Percentiles rank a stretch among this genome's conserved stretches.
Evolutionary conservation across 164 flowering plant genomes (phyloP).

Genomic region (Cinnamomum chago): DNA sequence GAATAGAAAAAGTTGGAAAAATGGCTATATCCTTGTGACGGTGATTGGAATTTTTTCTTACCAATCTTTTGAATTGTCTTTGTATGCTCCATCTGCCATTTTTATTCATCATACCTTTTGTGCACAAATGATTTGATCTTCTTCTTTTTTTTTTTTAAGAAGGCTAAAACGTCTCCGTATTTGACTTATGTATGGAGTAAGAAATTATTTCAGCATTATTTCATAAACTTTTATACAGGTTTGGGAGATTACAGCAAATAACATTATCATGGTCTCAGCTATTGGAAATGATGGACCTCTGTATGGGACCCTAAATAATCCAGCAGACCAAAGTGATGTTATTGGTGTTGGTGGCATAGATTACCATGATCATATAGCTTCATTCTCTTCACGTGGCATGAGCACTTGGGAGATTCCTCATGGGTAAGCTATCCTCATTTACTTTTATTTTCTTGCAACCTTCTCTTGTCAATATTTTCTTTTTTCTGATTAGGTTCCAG

Average conservation of each 20-base stretch:
- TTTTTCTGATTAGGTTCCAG: background rate
- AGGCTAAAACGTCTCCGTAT: no score
- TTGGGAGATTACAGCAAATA: slow-evolving; percentile 97
- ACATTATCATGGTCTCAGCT: slow-evolving; percentile 98
- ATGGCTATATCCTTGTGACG: background rate
- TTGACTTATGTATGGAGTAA: background rate
- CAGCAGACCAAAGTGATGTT: slow-evolving; percentile 99
- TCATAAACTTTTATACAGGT: slow-evolving; percentile 42
- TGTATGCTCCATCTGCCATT: background rate
- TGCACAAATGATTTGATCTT: background rate
- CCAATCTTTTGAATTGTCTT: background rate
- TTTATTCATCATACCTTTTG: background rate
- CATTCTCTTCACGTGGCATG: slow-evolving; percentile 99
- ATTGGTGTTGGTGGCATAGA: slow-evolving; percentile 99
- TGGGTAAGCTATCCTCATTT: slow-evolving; percentile 50
- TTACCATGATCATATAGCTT: slow-evolving; percentile 90
- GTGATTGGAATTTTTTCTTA: background rate
- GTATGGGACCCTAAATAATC: slow-evolving; percentile 97
- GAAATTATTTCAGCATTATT: background rate
- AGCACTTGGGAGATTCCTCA: slow-evolving; percentile 99
- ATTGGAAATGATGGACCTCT: slow-evolving; percentile 99
- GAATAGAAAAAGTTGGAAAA: background rate
- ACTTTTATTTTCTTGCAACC: background rate
- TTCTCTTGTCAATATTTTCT: background rate
- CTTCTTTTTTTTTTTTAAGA: background rate